Conservation (phyloP, 2,329 filamentous ascomycete species). For the Aspergillus pseudoglaucus region DNA sequence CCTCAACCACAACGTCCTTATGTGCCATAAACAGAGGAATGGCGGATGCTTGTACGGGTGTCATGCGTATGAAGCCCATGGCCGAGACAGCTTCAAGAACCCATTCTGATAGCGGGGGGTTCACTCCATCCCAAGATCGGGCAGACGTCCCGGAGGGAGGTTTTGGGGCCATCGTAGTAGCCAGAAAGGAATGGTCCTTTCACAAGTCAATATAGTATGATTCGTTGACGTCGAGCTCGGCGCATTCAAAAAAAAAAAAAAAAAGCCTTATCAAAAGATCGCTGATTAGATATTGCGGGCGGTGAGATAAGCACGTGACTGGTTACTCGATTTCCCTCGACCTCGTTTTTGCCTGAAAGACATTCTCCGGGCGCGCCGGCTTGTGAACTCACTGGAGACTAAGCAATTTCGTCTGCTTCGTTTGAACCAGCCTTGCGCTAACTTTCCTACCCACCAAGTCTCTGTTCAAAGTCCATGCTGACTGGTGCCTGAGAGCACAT, state of each 20-base stretch:
- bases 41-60: conserved; percentile 88
- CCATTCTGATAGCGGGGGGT: conserved; percentile 71
- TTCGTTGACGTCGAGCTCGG: conserved; percentile 8
- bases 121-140: conserved; percentile 62
- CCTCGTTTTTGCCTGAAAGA: not conserved
- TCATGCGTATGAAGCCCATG: conserved; percentile 83
- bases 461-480: conserved; percentile 1
- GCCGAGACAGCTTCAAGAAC: conserved; percentile 73
- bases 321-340: not conserved
- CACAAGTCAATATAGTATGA: not conserved
- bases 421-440: no score
- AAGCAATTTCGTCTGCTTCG: no score
- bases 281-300: conserved; percentile 26
- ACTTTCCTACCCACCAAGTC: no score
- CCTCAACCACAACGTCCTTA: conserved; percentile 89
- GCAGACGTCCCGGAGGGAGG: conserved; percentile 40
- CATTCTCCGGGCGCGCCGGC: not conserved
- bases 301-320: conserved; percentile 17
- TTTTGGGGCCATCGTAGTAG: conserved; percentile 30
- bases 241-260: conserved; percentile 14
- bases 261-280: conserved; percentile 18
- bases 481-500: conserved; percentile 7
- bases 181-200: conserved; percentile 1
- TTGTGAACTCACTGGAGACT: no score
- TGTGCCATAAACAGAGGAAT: conserved; percentile 83